Base-by-base conservation (phyloP, 2,329 filamentous ascomycete genomes). In the Pestalotiopsis sp. region DNA sequence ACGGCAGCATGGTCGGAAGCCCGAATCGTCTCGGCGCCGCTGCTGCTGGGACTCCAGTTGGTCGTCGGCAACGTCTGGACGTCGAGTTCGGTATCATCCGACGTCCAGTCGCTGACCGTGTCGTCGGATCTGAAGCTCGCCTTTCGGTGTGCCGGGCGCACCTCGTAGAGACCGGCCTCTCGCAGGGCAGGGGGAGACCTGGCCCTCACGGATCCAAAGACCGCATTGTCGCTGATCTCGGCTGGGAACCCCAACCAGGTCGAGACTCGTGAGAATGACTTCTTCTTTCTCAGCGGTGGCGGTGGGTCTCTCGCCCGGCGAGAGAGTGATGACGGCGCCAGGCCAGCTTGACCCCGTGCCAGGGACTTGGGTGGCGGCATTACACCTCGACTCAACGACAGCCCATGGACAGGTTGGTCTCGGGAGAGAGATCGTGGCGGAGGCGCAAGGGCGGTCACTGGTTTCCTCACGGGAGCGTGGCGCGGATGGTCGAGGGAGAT, bases 211-310 rank as follows among this genome's bases (percentile, higher is more conserved):
- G 84, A 84, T 69, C 87, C 84, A 38, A 85, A 73, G 68, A 82
- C 83, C 64, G 83, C 76, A 64, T 82, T 81, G 20, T 78, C 78
- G 39, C 75, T 77, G 60, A 78, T 73, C 45, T 80, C 74, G 39
- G 75, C 73, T 20, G 79, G 76, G 59, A 85, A 82, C 72, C 86
- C 88, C 31, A 91, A 80, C 88, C 88, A 91, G 72, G 78, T 84
- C 2, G 88, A 90, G 9, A 91, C 86, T 17, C 85, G 83, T 11
- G 88, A 88, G 74, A 91, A 91, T 0, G 88, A 90, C 74, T 91
- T 91, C 82, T 90, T 91, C 81, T 91, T 91, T 69, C 89, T 82
- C 70, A 91, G 76, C 1, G 87, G 88, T 1, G 88, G 88, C 2
- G 87, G 85, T 1, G 79, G 76, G 4, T 81, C 79, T 25, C 82